Conservation (phyloP, 2,329 filamentous ascomycete species). For the Microsporum audouinii region DNA sequence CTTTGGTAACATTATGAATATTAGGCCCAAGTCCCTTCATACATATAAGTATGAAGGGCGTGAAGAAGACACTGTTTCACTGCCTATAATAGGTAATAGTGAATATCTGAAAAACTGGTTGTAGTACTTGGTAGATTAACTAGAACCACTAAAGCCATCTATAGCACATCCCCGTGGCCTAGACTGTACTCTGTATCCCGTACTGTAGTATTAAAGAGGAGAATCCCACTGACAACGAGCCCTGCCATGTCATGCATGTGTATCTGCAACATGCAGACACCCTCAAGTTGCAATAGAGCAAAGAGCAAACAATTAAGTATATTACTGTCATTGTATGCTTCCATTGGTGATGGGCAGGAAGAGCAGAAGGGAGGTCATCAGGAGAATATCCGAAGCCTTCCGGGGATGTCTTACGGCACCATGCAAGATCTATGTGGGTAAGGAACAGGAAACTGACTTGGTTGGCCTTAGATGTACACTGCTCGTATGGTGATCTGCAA, state of each 20-base stretch:
- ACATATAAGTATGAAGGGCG: neutral
- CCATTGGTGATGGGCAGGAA: neutral
- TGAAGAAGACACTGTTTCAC: neutral
- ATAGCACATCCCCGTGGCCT: neutral
- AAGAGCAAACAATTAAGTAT: neutral
- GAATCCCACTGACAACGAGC: neutral
- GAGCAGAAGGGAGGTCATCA: neutral
- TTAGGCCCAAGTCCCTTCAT: neutral
- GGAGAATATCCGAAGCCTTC: neutral
- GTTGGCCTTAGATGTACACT: neutral
- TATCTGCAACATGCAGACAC: constrained; percentile 1
- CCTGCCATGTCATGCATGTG: neutral
- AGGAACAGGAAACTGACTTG: neutral
- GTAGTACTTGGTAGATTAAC: neutral
- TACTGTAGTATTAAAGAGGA: neutral
- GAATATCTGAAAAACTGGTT: neutral
- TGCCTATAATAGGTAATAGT: neutral
- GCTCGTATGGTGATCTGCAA: neutral
- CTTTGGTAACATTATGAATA: too few species aligned
- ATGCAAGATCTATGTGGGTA: neutral
- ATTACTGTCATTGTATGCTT: neutral
- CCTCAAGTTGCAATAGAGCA: neutral
- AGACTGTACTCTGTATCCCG: neutral
- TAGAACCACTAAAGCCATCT: neutral
- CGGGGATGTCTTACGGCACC: neutral